These are phyloP conservation scores for Mortierella sp. DNA, from an alignment of 371 early-diverging fungal genomes.

Conservation along the genomic window DNA sequence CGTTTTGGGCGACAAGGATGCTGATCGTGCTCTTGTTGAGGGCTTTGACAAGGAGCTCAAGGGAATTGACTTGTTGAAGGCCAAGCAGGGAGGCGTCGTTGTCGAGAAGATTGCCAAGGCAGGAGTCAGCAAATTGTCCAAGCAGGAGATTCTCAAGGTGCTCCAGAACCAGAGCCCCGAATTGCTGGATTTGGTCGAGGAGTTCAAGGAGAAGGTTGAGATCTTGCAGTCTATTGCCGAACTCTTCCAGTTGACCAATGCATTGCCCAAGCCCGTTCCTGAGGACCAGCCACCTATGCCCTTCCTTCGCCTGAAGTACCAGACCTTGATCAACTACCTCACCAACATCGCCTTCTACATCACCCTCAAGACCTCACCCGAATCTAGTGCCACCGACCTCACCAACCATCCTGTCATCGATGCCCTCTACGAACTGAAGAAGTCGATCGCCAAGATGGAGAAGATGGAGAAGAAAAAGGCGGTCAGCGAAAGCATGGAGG, in stretches of 20 bases:
- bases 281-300: slow-evolving; percentile 64
- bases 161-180: slow-evolving; percentile 88
- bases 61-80: slow-evolving; percentile 60
- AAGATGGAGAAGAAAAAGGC: slow-evolving; percentile 68
- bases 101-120: slow-evolving; percentile 61
- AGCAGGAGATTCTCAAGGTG: slow-evolving; percentile 77
- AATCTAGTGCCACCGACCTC: slow-evolving; percentile 62
- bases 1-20: slow-evolving; percentile 56
- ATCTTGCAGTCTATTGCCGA: slow-evolving; percentile 57
- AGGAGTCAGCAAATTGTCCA: slow-evolving; percentile 68
- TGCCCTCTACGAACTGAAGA: slow-evolving; percentile 78
- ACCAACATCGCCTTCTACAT: slow-evolving; percentile 93
- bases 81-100: slow-evolving; percentile 48
- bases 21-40: slow-evolving; percentile 62
- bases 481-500: slow-evolving; percentile 57
- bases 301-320: slow-evolving; percentile 63
- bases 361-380: slow-evolving; percentile 77
- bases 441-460: slow-evolving; percentile 79
- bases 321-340: slow-evolving; percentile 80
- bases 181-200: slow-evolving; percentile 79
- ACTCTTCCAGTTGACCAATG: slow-evolving; percentile 42
- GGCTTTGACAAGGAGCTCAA: slow-evolving; percentile 71
- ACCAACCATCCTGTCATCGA: slow-evolving; percentile 89
- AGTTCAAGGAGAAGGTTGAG: slow-evolving; percentile 76
- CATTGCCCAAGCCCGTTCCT: slow-evolving; percentile 56